Evolutionary conservation across 2,329 filamentous ascomycete species (phyloP), one percentile per base, ranked within the genome.

Genomic region (Annulohypoxylon truncatum): DNA sequence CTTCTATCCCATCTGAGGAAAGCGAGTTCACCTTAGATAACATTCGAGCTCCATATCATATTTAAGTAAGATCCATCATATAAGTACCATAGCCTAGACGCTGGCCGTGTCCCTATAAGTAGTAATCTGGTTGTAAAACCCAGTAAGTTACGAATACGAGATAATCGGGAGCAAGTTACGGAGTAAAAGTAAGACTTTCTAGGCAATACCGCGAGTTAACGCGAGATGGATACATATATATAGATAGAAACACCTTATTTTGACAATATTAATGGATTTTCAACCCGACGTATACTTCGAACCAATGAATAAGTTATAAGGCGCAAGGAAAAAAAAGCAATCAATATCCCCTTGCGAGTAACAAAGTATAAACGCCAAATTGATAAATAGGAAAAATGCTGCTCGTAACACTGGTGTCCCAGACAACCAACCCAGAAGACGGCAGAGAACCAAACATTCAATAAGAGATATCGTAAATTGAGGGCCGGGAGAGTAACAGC

Each of bases 311-410:
- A 24, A 46, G 18, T 40, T 56, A 28, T 8, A 6, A 38, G 40
- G 12, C 24, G 10, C 10, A 7, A 38, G 35, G n/a, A n/a, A 54
- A 9, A 47, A 54, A 48, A 51, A 8, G 56, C 13, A 12, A 26
- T n/a, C 8, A 24, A 50, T 7, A 6, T 15, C 29, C 51, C 52
- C 26, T 35, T 33, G 12, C 15, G 18, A 57, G 35, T 55, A 28
- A 46, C 18, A 54, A 48, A 13, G 38, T 52, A 47, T 31, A 54
- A 61, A 58, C 46, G 42, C 58, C 61, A 55, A 42, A 29, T 46
- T 5, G 12, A 48, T 4, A 5, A 10, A 51, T 50, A 54, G 9
- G 51, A 57, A 28, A 42, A 56, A 53, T 56, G 38, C 44, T 58
- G 33, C 35, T 22, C 35, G 24, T 56, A 50, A 48, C 33, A 20